Percentiles rank a stretch among this genome's conserved stretches.
Conservation (phyloP, 768 basidiomycete genomes). For the Galerina sulciceps region DNA sequence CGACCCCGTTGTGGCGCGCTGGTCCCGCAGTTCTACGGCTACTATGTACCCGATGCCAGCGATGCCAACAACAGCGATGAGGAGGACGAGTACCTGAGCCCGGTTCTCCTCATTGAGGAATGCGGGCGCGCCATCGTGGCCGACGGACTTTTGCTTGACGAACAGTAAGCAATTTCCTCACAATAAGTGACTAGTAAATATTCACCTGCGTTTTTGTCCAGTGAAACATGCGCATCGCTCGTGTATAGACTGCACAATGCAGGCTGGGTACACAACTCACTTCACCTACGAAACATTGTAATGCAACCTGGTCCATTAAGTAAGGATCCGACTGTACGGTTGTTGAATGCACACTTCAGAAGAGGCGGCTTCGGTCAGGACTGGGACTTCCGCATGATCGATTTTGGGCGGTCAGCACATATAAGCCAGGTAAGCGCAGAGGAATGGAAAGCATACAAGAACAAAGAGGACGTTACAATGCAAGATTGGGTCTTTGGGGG, state of each 20-base stretch:
- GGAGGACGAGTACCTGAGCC: constrained; percentile 32
- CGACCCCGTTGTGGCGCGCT: constrained; percentile 53
- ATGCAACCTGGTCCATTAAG: constrained; percentile 37
- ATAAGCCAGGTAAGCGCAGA: no score
- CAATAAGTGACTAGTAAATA: no score
- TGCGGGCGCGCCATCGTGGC: constrained; percentile 38
- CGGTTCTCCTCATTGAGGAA: constrained; percentile 47
- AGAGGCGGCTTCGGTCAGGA: no score
- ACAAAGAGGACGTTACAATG: no score
- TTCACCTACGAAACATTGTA: constrained; percentile 41
- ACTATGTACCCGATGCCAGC: constrained; percentile 40
- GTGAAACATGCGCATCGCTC: constrained; percentile 45
- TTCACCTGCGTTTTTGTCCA: constrained; percentile 3
- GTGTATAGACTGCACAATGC: constrained; percentile 38
- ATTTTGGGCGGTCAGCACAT: no score
- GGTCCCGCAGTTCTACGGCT: constrained; percentile 69
- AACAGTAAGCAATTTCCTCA: constrained; percentile 29
- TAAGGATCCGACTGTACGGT: constrained; percentile 9
- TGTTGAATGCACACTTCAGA: no score
- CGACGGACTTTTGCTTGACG: constrained; percentile 36
- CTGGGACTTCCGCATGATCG: no score
- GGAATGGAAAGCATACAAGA: no score
- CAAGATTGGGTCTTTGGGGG: no score
- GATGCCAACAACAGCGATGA: background rate
- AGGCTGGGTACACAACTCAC: constrained; percentile 40